Base-by-base conservation (phyloP, 257 asterid genomes). In the Cruciata laevipes region DNA sequence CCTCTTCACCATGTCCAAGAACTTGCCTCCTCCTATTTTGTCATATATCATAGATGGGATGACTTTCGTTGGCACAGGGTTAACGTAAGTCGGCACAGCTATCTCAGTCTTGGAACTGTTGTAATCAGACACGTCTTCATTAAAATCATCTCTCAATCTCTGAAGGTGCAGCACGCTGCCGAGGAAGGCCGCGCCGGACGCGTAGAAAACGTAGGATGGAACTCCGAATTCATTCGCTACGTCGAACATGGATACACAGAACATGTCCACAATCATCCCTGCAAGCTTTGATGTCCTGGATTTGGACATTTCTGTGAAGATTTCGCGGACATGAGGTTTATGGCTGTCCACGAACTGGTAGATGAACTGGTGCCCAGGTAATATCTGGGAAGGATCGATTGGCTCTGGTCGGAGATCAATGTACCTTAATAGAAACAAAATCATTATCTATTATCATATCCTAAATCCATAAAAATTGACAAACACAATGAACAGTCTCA, bases 241-340 rank as follows among this genome's bases (percentile, higher is more conserved):
- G 7, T 81, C 84, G 18, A 76, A 53, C 78, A 84, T 86, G 7
- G 71, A 61, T 1, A 79, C 71, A 70, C 89, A 88, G 78, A 88
- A 86, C 85, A 88, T 73, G 76, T 84, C 91, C 2, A 84, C 73
- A 35, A 88, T 78, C 0, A 88, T 49, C 1, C 88, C 91, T 0
- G 77, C 69, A 0, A 69, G 37, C 18, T 23, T 31, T 3, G 80
- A 51, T 14, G 78, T 69, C 0, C 23, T 65, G 5, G 65, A 37
- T 0, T 59, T 13, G 25, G 77, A 8, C 2, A 83, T 62, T 42
- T 72, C 65, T 0, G 82, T 27, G 23, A 89, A 69, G 1, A 20
- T 52, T 1, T 76, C 80, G 63, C 85, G 71, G 0, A 85, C 63
- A 44, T 49, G 63, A 14, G 37, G 20, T 0, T 31, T 52, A 24